Evolutionary conservation across 345 rosid species (phyloP).

Genomic region (Carallia brachiata): DNA sequence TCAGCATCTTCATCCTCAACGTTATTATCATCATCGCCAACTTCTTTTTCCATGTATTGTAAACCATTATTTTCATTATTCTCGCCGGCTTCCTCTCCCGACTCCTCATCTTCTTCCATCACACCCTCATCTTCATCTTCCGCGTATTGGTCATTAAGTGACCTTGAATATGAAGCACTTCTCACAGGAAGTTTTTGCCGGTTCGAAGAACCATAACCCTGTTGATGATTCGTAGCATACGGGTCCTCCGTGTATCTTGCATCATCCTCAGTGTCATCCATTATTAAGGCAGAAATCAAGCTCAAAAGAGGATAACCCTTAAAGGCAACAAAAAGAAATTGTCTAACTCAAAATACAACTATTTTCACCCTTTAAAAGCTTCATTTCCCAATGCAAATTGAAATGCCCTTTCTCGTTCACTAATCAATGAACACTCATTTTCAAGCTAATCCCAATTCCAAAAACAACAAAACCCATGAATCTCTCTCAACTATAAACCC

Average conservation of each 20-base stretch:
- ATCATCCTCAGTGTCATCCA: constrained; percentile 81
- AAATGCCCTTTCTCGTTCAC: not conserved
- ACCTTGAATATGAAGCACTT: constrained; percentile 36
- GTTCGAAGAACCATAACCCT: constrained; percentile 41
- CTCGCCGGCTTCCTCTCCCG: constrained; percentile 43
- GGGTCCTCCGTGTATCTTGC: constrained; percentile 60
- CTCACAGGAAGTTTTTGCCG: constrained; percentile 59
- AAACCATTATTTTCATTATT: constrained; percentile 41
- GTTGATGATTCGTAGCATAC: constrained; percentile 42
- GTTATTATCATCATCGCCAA: constrained; percentile 39
- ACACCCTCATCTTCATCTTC: constrained; percentile 45
- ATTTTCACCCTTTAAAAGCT: not conserved
- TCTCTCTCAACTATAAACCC: not conserved
- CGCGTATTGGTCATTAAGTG: constrained; percentile 26
- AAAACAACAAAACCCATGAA: not conserved
- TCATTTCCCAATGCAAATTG: not conserved
- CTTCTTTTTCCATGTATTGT: constrained; percentile 31
- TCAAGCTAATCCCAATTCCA: not conserved
- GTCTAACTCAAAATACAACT: not conserved
- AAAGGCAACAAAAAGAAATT: not conserved
- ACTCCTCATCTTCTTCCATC: constrained; percentile 29
- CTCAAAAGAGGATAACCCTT: not conserved
- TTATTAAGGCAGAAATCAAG: constrained; percentile 21
- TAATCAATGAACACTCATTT: not conserved
- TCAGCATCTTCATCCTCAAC: constrained; percentile 12